Evolutionary conservation across 1,284 basidiomycete species (phyloP).

Genomic region (Athelia sp.): DNA sequence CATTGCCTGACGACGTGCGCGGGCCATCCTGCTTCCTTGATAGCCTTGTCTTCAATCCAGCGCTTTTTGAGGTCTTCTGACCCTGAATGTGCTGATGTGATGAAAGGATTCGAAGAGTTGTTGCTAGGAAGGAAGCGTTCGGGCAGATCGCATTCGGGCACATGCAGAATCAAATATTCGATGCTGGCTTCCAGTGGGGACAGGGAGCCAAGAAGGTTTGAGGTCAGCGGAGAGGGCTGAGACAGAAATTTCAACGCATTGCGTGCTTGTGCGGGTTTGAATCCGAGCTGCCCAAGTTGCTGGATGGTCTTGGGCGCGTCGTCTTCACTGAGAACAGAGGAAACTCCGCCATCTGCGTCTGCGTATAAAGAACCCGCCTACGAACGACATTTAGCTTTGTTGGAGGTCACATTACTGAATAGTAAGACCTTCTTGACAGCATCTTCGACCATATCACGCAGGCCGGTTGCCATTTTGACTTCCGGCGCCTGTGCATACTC

Average conservation of each 20-base stretch:
- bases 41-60: conserved; percentile 82
- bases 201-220: conserved; percentile 42
- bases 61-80: conserved; percentile 62
- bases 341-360: conserved; percentile 42
- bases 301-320: conserved; percentile 31
- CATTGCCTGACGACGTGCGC: conserved; percentile 61
- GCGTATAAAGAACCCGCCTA: conserved; percentile 51
- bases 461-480: conserved; percentile 75
- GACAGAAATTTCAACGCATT: conserved; percentile 49
- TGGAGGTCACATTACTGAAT: not conserved
- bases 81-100: conserved; percentile 58
- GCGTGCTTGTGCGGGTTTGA: conserved; percentile 45
- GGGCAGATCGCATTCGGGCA: conserved; percentile 78
- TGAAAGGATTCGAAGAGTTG: conserved; percentile 67
- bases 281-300: conserved; percentile 54
- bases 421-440: conserved; percentile 67
- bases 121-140: conserved; percentile 53
- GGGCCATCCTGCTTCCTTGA: conserved; percentile 85
- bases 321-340: conserved; percentile 43
- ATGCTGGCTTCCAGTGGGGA: conserved; percentile 63
- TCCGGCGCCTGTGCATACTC: conserved; percentile 72
- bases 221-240: conserved; percentile 44
- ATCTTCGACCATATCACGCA: conserved; percentile 81
- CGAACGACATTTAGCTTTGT: not conserved
- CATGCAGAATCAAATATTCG: conserved; percentile 70